A percentile compares a stretch with the other conserved stretches of the same genome.
Conservation (phyloP, 2,329 filamentous ascomycete species). For the Clonostachys byssicola region DNA sequence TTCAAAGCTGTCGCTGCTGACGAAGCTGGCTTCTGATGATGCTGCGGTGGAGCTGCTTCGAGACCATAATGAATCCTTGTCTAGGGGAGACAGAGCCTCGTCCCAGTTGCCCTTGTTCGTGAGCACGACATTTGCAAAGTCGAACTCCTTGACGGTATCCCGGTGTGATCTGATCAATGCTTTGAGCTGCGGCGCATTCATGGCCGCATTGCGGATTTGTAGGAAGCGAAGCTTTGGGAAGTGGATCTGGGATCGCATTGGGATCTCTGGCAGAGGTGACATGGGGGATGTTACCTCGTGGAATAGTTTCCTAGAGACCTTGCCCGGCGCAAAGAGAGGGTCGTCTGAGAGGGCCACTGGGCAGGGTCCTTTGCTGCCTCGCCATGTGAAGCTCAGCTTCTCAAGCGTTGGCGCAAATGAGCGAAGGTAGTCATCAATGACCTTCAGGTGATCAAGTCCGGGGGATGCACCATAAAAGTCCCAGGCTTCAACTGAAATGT, state of each 20-base stretch:
- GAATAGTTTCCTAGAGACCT: constrained; percentile 53
- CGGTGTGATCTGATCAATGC: constrained; percentile 65
- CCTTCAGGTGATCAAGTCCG: constrained; percentile 67
- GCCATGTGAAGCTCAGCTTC: constrained; percentile 74
- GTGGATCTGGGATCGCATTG: constrained; percentile 49
- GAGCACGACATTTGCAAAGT: constrained; percentile 73
- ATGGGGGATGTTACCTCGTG: constrained; percentile 61
- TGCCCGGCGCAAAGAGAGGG: constrained; percentile 59
- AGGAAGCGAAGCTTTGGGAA: constrained; percentile 67
- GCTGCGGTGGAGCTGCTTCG: constrained; percentile 16
- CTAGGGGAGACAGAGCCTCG: constrained; percentile 70
- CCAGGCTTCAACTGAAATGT: constrained; percentile 69
- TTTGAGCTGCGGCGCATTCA: constrained; percentile 68
- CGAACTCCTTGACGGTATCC: constrained; percentile 67
- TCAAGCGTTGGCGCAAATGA: constrained; percentile 63
- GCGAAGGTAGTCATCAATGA: constrained; percentile 77
- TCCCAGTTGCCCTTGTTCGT: constrained; percentile 71
- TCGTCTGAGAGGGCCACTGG: constrained; percentile 69
- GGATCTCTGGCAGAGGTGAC: constrained; percentile 53
- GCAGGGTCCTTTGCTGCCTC: constrained; percentile 69
- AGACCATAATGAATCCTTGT: constrained; percentile 34
- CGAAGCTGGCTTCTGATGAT: constrained; percentile 23
- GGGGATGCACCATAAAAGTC: constrained; percentile 56
- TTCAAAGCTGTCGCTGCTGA: constrained; percentile 25
- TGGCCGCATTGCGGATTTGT: constrained; percentile 66